These are phyloP conservation scores for Trypanosoma boissoni DNA, from an alignment of 208 protist species.

Conservation along the genomic window DNA sequence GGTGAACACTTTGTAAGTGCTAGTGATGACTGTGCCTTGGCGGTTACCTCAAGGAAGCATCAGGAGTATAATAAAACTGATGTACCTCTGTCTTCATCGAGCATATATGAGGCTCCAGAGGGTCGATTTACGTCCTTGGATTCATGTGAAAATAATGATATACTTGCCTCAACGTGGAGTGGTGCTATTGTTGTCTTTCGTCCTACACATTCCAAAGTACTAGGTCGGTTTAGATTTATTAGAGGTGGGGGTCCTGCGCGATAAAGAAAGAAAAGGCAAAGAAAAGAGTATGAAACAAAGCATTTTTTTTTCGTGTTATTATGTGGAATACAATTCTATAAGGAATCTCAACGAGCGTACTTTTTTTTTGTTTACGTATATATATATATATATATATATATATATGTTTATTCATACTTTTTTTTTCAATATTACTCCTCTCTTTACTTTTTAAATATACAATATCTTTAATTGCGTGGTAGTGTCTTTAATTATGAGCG, in stretches of 20 bases:
- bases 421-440: constrained; percentile 2
- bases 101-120: constrained; percentile 35
- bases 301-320: no score
- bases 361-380: constrained; percentile 6
- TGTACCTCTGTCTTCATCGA: constrained; percentile 17
- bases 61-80: constrained; percentile 19
- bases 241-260: constrained; percentile 20
- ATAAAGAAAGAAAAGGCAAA: not conserved
- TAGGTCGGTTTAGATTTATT: constrained; percentile 52
- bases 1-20: constrained; percentile 43
- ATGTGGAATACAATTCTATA: no score
- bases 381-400: not conserved
- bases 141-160: constrained; percentile 42
- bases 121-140: constrained; percentile 49
- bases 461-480: no score
- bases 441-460: no score
- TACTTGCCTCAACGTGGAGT: constrained; percentile 36
- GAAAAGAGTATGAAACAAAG: not conserved
- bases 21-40: constrained; percentile 49
- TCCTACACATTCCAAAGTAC: constrained; percentile 25
- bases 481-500: no score
- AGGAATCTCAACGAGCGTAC: no score
- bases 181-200: constrained; percentile 52
- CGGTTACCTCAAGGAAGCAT: constrained; percentile 42
- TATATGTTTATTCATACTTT: constrained; percentile 2